Conservation (phyloP, 768 basidiomycete genomes). For the Bullera alba region DNA sequence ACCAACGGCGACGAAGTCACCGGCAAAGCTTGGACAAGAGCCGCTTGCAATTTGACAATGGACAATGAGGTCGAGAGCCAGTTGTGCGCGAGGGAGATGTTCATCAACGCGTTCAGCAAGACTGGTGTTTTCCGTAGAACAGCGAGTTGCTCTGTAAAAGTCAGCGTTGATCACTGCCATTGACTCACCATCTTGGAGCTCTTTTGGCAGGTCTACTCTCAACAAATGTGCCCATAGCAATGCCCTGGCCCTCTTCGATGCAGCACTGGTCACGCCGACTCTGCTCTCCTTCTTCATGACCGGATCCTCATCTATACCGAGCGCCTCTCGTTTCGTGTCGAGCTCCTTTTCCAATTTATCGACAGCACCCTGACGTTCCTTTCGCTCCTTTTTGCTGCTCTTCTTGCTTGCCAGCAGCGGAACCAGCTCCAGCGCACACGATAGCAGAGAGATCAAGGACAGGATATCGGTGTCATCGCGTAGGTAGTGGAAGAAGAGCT, state of each 20-base stretch:
- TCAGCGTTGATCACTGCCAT: conserved; percentile 19
- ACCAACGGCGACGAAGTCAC: conserved; percentile 50
- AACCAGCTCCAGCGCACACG: conserved; percentile 48
- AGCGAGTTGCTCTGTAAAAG: conserved; percentile 58
- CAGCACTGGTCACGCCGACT: conserved; percentile 40
- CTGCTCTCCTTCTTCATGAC: conserved; percentile 25
- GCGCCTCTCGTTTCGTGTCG: conserved; percentile 24
- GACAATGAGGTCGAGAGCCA: conserved; percentile 77
- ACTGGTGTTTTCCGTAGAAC: conserved; percentile 66
- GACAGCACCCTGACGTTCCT: conserved; percentile 34
- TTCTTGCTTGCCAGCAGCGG: conserved; percentile 33
- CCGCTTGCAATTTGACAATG: conserved; percentile 74
- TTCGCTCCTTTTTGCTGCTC: conserved; percentile 42
- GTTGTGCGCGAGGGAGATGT: conserved; percentile 73
- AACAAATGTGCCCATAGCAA: conserved; percentile 81
- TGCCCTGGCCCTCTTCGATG: conserved; percentile 54
- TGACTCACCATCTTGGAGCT: conserved; percentile 60
- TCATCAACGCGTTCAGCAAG: conserved; percentile 71
- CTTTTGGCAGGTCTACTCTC: conserved; percentile 54
- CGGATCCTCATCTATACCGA: conserved; percentile 34
- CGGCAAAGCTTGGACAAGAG: conserved; percentile 72
- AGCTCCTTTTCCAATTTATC: conserved; percentile 44
- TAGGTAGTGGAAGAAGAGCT: conserved; percentile 78
- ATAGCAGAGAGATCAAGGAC: conserved; percentile 65
- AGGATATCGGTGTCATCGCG: conserved; percentile 68